Evolutionary conservation across 2,329 filamentous ascomycete species (phyloP), one percentile per base, ranked within the genome.

Genomic region (Paracoccidioides lutzii): DNA sequence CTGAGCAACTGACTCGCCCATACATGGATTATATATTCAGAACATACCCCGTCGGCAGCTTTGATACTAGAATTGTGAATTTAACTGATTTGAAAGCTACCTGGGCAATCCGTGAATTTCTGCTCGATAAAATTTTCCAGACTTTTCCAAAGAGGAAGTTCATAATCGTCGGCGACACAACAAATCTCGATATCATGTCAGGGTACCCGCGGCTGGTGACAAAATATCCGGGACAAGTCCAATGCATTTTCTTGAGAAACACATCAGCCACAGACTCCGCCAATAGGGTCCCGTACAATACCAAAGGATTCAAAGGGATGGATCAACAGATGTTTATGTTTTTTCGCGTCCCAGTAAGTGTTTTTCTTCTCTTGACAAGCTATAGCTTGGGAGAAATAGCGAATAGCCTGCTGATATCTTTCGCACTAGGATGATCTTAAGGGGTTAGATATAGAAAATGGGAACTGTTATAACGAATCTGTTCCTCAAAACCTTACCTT

Each of bases 1-100:
- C 87, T 0, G 87, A 90, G 70, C 87, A 90, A 67, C 78, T 82
- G 4, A 88, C 87, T 0, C 76, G 86, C 44, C 85, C 83, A 61
- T 90, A 90, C 72, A 88, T 89, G 85, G 63, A 71, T 55, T 85
- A 85, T 69, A 89, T 90, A 67, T 90, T 86, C 75, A 80, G 81
- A 64, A 88, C 79, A 5, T 90, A 90, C 66, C 87, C 87, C 0
- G 78, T 83, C 12, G 87, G 87, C 45, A 86, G 82, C 44, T 89
- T 89, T 66, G 87, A 90, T 63, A 88, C 85, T 0, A 80, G 85
- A 0, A 86, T 87, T 0, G 78, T 90, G 22, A 90, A 90, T 74
- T 89, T 90, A 72, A 84, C 80, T n/a, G 84, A 90, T 60, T 75
- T 86, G 10, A 75, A 72, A n/a, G 85, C 83, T 3, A 89, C 85